Base-by-base conservation (phyloP, 176 grass and related monocot species). In the Hyparrhenia diplandra region DNA sequence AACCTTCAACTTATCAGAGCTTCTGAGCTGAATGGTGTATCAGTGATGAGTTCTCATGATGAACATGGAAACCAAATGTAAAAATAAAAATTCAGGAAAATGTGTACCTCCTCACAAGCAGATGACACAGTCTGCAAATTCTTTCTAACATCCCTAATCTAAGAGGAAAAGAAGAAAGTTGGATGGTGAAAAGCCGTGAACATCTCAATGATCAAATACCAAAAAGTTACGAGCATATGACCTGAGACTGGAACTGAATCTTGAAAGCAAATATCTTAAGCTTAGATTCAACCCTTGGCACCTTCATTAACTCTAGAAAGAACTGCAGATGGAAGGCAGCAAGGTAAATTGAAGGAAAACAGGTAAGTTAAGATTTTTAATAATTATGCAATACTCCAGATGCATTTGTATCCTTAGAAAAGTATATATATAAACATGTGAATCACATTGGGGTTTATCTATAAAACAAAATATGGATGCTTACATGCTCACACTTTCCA, bases 401-500 rank as follows among this genome's bases (percentile, higher is more conserved):
- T 66, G 59, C 5, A 52, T 82, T 66, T 32, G 18, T 63, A 49
- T 59, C 14, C n/a, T 72, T 51, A 25, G 18, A 52, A 65, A 5
- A 39, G 83, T 28, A 79, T 69, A 31, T 68, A 39, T 34, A 62
- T 82, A 41, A 83, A 83, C 13, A 69, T 10, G 46, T 52, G 17
- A 36, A 27, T 64, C 67, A 16, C 3, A 41, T 17, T 59, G 34
- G 21, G 55, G 30, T 71, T 84, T 77, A 71, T 59, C 57, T 70
- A 60, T 57, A 71, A 82, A 54, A 36, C 35, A 78, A 78, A 77
- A 82, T 57, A 88, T 41, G 42, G 27, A 76, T 67, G 39, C 65
- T 85, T 97, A 94, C 94, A 82, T 88, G 94, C 68, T 97, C 95
- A 87, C 95, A 98, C 84, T 98, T 98, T 74, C 95, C 95, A 91